Evolutionary conservation across 108 stramenopile genomes (phyloP).

Genomic region (Cylindrotheca fusiformis): DNA sequence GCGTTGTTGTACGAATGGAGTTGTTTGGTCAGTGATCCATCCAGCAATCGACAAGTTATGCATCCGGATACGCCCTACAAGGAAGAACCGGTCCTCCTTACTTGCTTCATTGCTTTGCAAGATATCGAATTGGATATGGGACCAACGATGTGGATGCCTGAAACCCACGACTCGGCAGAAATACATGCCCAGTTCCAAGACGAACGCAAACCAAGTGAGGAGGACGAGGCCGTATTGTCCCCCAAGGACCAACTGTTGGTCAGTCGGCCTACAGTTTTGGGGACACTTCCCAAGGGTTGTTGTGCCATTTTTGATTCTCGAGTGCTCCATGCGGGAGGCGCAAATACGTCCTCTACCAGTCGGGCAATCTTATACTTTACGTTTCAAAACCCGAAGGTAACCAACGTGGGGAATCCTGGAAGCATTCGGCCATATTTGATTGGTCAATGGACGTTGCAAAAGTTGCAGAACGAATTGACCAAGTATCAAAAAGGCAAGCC

Average conservation of each 20-base stretch:
- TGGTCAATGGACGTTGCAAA: conserved; percentile 25
- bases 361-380: conserved; percentile 79
- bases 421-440: conserved; percentile 58
- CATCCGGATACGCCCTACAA: conserved; percentile 81
- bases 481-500: conserved; percentile 15
- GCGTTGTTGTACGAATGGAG: conserved; percentile 69
- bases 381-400: conserved; percentile 60
- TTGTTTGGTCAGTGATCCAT: conserved; percentile 70
- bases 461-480: conserved; percentile 26
- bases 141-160: conserved; percentile 75
- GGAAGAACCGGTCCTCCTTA: conserved; percentile 59
- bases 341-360: conserved; percentile 50
- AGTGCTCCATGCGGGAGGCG: conserved; percentile 68
- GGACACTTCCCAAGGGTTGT: conserved; percentile 64
- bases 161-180: conserved; percentile 49
- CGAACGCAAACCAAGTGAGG: conserved; percentile 6
- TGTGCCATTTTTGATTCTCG: conserved; percentile 83
- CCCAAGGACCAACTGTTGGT: conserved; percentile 62
- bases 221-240: conserved; percentile 9
- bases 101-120: conserved; percentile 83
- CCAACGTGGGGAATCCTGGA: conserved; percentile 70
- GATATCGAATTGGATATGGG: conserved; percentile 77
- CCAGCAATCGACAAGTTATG: conserved; percentile 74
- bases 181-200: conserved; percentile 59
- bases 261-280: conserved; percentile 50